A percentile compares a stretch with the other conserved stretches of the same genome.
Conservation (phyloP, 1,284 basidiomycete genomes). For the Psilocybe mexicana region DNA sequence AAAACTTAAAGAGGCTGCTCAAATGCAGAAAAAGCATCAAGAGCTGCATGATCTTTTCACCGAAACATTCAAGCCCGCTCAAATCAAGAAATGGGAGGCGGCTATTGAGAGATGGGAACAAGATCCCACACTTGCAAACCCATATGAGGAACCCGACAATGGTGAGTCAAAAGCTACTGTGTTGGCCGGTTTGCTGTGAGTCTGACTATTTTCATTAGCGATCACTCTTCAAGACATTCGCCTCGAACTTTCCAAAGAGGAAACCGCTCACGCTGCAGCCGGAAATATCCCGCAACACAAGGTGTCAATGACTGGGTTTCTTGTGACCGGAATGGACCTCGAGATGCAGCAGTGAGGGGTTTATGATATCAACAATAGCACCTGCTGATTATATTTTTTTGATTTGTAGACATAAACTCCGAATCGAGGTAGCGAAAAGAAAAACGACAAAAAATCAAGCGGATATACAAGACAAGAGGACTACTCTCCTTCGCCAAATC, state of each 20-base stretch:
- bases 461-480: conserved; percentile 18
- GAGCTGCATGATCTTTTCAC: background rate
- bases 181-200: background rate
- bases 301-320: conserved; percentile 10
- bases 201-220: conserved; percentile 5
- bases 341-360: conserved; percentile 22
- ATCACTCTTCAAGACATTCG: conserved; percentile 21
- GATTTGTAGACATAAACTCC: conserved; percentile 7
- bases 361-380: background rate
- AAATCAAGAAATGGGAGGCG: background rate
- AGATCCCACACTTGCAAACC: conserved; percentile 19
- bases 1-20: background rate
- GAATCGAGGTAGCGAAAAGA: background rate
- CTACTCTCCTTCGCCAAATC: conserved; percentile 12
- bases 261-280: conserved; percentile 7
- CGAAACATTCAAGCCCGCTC: background rate
- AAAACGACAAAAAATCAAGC: conserved; percentile 13
- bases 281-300: conserved; percentile 4
- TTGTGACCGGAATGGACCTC: conserved; percentile 17
- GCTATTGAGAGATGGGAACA: conserved; percentile 15
- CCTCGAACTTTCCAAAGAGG: conserved; percentile 21
- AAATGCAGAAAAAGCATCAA: background rate
- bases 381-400: too few relatives aligned
- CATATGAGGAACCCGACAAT: conserved; percentile 18
- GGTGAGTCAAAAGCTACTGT: conserved; percentile 4